Evolutionary conservation across 495 filamentous ascomycete species (phyloP).

Genomic region (Penicillium soppii): DNA sequence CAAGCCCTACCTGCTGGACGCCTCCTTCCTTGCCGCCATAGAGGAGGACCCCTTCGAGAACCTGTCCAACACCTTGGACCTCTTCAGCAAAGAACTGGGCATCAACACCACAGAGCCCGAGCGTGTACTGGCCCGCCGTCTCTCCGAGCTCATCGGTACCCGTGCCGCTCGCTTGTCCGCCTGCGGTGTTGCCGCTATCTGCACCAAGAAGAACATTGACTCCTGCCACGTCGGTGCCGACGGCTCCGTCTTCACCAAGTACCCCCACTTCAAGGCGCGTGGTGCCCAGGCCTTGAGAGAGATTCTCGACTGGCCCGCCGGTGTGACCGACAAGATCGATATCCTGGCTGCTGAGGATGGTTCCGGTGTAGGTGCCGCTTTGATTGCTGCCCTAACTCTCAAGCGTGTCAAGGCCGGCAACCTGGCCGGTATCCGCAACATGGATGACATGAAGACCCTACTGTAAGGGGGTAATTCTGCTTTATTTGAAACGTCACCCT

Average conservation of each 20-base stretch:
- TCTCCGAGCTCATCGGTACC: slow-evolving; percentile 91
- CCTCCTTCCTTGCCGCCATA: slow-evolving; percentile 92
- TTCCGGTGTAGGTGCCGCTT: slow-evolving; percentile 89
- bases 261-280: slow-evolving; percentile 92
- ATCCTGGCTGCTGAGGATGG: slow-evolving; percentile 91
- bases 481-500: not conserved
- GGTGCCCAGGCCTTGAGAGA: slow-evolving; percentile 87
- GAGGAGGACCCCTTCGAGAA: slow-evolving; percentile 97
- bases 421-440: slow-evolving; percentile 72
- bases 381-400: slow-evolving; percentile 91
- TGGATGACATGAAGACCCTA: slow-evolving; percentile 51
- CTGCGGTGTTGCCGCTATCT: slow-evolving; percentile 92
- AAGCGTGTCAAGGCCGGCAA: slow-evolving; percentile 81
- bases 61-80: slow-evolving; percentile 77
- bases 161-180: slow-evolving; percentile 89
- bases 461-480: slow-evolving; percentile 13
- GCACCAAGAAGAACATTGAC: slow-evolving; percentile 87
- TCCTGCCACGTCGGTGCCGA: slow-evolving; percentile 94
- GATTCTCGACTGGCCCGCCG: slow-evolving; percentile 86
- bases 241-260: slow-evolving; percentile 96
- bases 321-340: slow-evolving; percentile 78
- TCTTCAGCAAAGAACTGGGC: slow-evolving; percentile 70
- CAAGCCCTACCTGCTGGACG: slow-evolving; percentile 82
- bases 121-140: slow-evolving; percentile 79
- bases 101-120: slow-evolving; percentile 70